These are phyloP conservation scores for Starmera dryadoides DNA, from an alignment of 805 yeast genomes.

Conservation along the genomic window DNA sequence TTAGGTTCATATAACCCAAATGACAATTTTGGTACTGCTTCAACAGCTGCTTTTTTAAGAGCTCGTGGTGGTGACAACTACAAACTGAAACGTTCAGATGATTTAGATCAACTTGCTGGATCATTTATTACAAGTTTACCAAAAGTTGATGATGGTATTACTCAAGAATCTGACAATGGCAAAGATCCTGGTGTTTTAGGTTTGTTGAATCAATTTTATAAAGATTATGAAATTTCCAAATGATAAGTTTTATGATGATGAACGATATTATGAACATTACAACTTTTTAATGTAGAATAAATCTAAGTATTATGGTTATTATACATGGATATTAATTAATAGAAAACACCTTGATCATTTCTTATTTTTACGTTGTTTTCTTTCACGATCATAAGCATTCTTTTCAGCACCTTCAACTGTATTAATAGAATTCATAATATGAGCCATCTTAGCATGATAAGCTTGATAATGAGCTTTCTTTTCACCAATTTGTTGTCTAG, in stretches of 20 bases:
- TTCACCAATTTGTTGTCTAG: constrained; percentile 75
- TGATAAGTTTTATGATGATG: neutral
- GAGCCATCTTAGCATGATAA: constrained; percentile 87
- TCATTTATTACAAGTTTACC: constrained; percentile 33
- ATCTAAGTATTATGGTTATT: neutral
- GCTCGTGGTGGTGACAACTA: neutral
- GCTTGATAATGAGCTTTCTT: constrained; percentile 69
- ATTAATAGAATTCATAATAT: constrained; percentile 76
- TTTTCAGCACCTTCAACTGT: constrained; percentile 95
- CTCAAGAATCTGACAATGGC: constrained; percentile 20
- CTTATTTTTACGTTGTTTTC: constrained; percentile 50
- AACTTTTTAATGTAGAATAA: neutral
- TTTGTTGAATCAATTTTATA: constrained; percentile 73
- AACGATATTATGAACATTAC: neutral
- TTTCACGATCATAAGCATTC: constrained; percentile 86
- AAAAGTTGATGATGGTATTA: constrained; percentile 28
- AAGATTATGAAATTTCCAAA: constrained; percentile 25
- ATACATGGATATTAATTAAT: too few species aligned
- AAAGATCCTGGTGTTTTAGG: constrained; percentile 59
- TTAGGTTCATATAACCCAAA: neutral
- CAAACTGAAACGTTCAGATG: constrained; percentile 3
- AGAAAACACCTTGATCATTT: too few species aligned
- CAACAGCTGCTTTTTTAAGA: neutral
- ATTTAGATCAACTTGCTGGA: constrained; percentile 28
- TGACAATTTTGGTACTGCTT: neutral